These are phyloP conservation scores for Datura wrightii DNA, from an alignment of 257 asterid species.

Conservation along the genomic window DNA sequence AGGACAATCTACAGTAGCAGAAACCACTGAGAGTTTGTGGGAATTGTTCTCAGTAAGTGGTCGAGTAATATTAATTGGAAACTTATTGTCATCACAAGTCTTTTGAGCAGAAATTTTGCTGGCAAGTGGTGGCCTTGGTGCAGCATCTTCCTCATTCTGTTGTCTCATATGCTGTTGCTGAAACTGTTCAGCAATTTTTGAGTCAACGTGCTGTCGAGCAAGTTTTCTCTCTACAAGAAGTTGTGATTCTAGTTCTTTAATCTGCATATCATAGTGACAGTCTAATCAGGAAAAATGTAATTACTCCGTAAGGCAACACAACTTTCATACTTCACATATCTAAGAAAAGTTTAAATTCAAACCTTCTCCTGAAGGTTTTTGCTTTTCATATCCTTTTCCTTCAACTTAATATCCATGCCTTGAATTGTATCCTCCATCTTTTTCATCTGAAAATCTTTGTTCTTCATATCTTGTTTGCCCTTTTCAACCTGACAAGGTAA, in stretches of 20 bases:
- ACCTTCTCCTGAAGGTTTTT: slow-evolving; percentile 96
- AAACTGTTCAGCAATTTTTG: slow-evolving; percentile 73
- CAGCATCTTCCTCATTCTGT: slow-evolving; percentile 57
- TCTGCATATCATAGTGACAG: slow-evolving; percentile 49
- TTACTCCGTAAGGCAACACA: background rate
- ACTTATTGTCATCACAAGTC: slow-evolving; percentile 41
- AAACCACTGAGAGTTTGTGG: slow-evolving; percentile 49
- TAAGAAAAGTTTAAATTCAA: slow-evolving; percentile 8
- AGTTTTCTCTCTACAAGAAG: slow-evolving; percentile 87
- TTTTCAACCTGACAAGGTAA: slow-evolving; percentile 68
- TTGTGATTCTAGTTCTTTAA: slow-evolving; percentile 93
- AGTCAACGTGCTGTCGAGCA: slow-evolving; percentile 83
- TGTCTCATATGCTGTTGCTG: slow-evolving; percentile 48
- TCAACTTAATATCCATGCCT: slow-evolving; percentile 76
- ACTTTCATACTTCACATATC: background rate
- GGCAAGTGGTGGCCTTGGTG: slow-evolving; percentile 65
- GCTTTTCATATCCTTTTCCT: slow-evolving; percentile 76
- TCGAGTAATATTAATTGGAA: slow-evolving; percentile 39
- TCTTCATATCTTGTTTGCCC: slow-evolving; percentile 78
- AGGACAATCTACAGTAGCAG: slow-evolving; percentile 42
- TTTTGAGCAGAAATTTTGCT: slow-evolving; percentile 45
- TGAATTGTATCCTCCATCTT: slow-evolving; percentile 89
- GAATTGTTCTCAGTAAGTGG: slow-evolving; percentile 50
- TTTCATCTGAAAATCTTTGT: slow-evolving; percentile 71
- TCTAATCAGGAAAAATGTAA: background rate